phyloP scores from a whole-genome alignment of 306 rosid species.

The Acacia melanoxylon region DNA sequence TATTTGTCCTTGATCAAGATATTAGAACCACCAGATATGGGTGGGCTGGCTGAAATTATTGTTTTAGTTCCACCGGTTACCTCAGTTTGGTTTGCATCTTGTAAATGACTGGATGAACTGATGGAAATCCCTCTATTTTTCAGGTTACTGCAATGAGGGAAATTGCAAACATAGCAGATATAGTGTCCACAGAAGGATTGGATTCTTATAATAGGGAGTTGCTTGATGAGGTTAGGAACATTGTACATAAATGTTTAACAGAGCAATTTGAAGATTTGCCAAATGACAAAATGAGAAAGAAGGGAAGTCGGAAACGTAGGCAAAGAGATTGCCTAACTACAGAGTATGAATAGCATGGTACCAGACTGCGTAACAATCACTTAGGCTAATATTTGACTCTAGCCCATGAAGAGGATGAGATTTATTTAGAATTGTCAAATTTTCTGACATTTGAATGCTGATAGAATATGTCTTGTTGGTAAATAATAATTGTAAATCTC shows the following conservation, averaged over 20 bases:
- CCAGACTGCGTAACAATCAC: neutral
- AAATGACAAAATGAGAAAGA: constrained; percentile 41
- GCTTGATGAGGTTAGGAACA: constrained; percentile 45
- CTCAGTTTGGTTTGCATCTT: neutral
- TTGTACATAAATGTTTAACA: constrained; percentile 46
- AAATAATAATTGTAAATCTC: neutral
- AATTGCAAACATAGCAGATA: constrained; percentile 51
- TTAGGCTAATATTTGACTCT: neutral
- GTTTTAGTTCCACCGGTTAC: neutral
- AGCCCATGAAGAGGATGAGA: neutral
- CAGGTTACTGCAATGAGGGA: constrained; percentile 57
- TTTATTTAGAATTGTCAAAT: too few relatives aligned
- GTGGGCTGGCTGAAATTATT: neutral
- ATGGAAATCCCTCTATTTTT: neutral
- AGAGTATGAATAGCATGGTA: constrained; percentile 6
- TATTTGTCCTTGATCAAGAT: neutral
- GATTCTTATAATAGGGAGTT: constrained; percentile 47
- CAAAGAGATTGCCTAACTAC: constrained; percentile 26
- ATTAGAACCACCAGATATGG: neutral
- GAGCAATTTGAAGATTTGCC: constrained; percentile 53
- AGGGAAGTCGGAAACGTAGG: constrained; percentile 51
- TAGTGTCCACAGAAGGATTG: constrained; percentile 48
- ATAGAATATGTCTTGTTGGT: neutral
- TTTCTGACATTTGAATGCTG: neutral
- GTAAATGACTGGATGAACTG: neutral